These are phyloP conservation scores for Amanita inopinata DNA, from an alignment of 768 basidiomycete genomes.

Conservation along the genomic window DNA sequence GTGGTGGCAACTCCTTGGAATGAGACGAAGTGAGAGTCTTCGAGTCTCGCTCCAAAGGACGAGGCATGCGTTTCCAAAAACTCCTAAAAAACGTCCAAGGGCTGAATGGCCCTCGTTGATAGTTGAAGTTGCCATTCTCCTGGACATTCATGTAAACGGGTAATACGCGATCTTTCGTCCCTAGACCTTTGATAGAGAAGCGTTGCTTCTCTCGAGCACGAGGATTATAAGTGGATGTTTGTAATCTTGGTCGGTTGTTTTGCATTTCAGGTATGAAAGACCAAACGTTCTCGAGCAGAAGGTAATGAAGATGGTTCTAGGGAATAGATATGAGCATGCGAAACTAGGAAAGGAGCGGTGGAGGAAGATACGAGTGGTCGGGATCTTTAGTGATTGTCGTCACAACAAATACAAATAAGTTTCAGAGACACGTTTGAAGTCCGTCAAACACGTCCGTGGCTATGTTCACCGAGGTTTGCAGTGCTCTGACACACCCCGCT, in stretches of 20 bases:
- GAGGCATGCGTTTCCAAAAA: not conserved
- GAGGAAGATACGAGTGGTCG: not conserved
- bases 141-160: conserved; percentile 1
- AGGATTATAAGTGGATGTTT: not conserved
- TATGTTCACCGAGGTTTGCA: too few species aligned
- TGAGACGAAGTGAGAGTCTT: not conserved
- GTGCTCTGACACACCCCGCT: too few species aligned
- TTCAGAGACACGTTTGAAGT: not conserved
- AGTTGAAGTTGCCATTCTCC: not conserved
- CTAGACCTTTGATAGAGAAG: conserved; percentile 4
- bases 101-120: not conserved
- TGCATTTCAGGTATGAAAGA: not conserved
- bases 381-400: not conserved
- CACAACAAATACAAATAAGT: conserved; percentile 6
- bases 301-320: not conserved
- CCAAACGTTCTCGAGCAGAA: not conserved
- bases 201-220: conserved; percentile 6
- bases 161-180: not conserved
- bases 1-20: conserved; percentile 1
- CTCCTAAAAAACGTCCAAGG: not conserved
- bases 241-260: not conserved
- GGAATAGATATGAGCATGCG: not conserved
- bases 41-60: not conserved
- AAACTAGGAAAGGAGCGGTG: conserved; percentile 1
- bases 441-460: not conserved